These are phyloP conservation scores for Globisporangium alternatum DNA, from an alignment of 352 stramenopile genomes.

Conservation along the genomic window DNA sequence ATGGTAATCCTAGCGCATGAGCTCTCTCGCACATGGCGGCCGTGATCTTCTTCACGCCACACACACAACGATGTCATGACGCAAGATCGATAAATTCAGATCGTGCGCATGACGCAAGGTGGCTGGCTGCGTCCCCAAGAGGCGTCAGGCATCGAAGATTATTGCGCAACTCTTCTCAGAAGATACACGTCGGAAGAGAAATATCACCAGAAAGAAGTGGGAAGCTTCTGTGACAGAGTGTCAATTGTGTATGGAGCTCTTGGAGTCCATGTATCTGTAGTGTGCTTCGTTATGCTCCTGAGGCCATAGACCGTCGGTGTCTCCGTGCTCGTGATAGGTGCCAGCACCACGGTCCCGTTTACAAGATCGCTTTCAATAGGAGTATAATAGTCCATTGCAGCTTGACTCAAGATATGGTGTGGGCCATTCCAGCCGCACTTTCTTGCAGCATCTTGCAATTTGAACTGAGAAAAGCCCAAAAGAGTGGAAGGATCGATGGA, in stretches of 20 bases:
- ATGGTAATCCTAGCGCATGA: neutral
- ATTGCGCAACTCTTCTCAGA: neutral
- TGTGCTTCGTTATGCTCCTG: too few relatives aligned
- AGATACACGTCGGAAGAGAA: slow-evolving; percentile 6
- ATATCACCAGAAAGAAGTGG: neutral
- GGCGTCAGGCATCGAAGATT: neutral
- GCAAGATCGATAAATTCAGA: neutral
- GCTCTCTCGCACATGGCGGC: neutral
- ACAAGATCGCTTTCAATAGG: too few relatives aligned
- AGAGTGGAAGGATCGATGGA: slow-evolving; percentile 21
- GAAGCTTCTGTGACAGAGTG: too few relatives aligned
- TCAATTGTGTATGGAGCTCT: too few relatives aligned
- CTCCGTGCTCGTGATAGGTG: too few relatives aligned
- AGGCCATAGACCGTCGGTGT: too few relatives aligned
- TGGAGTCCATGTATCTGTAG: too few relatives aligned
- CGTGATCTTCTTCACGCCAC: neutral
- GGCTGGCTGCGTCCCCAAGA: neutral
- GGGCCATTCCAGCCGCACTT: neutral
- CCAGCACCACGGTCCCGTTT: too few relatives aligned
- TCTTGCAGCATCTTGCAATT: slow-evolving; percentile 2
- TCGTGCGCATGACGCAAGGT: neutral
- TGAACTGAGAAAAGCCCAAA: slow-evolving; percentile 4
- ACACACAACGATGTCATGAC: too few relatives aligned
- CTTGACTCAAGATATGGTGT: neutral
- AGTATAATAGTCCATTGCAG: too few relatives aligned